Evolutionary conservation across 805 yeast genomes (phyloP).

Genomic region (Scheffersomyces ergatensis): DNA sequence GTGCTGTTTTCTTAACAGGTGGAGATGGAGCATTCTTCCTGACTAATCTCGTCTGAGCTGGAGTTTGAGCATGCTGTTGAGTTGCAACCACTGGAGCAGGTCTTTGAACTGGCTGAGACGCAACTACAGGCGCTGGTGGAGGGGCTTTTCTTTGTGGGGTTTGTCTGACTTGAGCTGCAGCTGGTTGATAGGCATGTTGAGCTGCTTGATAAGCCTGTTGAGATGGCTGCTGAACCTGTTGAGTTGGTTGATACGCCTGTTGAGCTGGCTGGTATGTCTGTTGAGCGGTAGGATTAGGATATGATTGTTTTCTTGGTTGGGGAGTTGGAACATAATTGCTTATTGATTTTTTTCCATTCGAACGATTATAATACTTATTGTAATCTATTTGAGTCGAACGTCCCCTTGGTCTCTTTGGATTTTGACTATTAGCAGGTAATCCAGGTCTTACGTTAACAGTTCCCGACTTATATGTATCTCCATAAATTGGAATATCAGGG

Average conservation of each 20-base stretch:
- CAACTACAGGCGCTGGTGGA: slow-evolving; percentile 11
- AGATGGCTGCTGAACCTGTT: slow-evolving; percentile 4
- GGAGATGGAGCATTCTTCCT: slow-evolving; percentile 58
- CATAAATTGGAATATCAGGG: slow-evolving; percentile 54
- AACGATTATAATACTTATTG: slow-evolving; percentile 40
- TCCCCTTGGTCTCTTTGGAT: slow-evolving; percentile 76
- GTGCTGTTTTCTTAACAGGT: slow-evolving; percentile 45
- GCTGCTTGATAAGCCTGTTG: slow-evolving; percentile 8
- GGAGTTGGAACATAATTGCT: slow-evolving; percentile 11
- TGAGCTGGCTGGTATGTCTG: slow-evolving; percentile 7
- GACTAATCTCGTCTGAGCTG: slow-evolving; percentile 22
- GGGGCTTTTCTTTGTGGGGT: slow-evolving; percentile 8
- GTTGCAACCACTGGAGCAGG: neutral
- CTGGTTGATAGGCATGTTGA: slow-evolving; percentile 7
- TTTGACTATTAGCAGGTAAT: slow-evolving; percentile 65
- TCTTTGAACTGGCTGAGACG: too few relatives aligned
- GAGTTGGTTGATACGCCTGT: slow-evolving; percentile 6
- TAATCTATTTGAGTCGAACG: slow-evolving; percentile 35
- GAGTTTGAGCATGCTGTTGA: slow-evolving; percentile 8
- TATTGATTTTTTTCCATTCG: slow-evolving; percentile 11
- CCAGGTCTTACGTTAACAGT: slow-evolving; percentile 81
- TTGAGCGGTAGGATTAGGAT: slow-evolving; percentile 1
- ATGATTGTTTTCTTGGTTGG: neutral
- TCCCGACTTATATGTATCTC: slow-evolving; percentile 86
- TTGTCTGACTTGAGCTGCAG: slow-evolving; percentile 5